These are phyloP conservation scores for Bipolaris cookei DNA, from an alignment of 2,329 filamentous ascomycete species.

Conservation along the genomic window DNA sequence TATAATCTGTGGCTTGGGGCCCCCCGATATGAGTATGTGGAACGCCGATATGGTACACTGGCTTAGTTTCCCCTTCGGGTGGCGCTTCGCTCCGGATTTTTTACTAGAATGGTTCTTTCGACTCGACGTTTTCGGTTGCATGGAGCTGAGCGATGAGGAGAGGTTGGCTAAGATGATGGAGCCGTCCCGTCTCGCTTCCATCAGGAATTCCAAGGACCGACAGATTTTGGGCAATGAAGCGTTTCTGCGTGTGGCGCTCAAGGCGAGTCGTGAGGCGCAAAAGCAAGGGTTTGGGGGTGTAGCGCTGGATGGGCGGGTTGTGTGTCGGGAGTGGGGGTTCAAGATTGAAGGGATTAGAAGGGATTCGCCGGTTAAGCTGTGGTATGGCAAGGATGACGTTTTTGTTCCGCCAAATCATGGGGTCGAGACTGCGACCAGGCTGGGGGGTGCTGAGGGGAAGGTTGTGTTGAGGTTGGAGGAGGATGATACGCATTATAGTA, in stretches of 20 bases:
- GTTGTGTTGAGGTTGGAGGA: conserved; percentile 37
- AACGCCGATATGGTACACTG: conserved; percentile 33
- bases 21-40: conserved; percentile 47
- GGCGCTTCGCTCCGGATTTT: conserved; percentile 28
- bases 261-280: conserved; percentile 32
- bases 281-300: conserved; percentile 41
- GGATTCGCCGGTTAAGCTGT: conserved; percentile 46
- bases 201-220: conserved; percentile 31
- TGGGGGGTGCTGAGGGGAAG: conserved; percentile 31
- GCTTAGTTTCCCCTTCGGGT: conserved; percentile 42
- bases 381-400: conserved; percentile 39
- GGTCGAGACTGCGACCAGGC: conserved; percentile 35
- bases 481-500: conserved; percentile 47
- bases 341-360: conserved; percentile 44
- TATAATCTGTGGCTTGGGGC: conserved; percentile 42
- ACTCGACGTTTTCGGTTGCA: conserved; percentile 26
- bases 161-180: conserved; percentile 16
- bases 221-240: conserved; percentile 31
- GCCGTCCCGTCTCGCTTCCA: background rate
- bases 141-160: conserved; percentile 46
- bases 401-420: conserved; percentile 47
- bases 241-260: conserved; percentile 27
- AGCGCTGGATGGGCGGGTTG: conserved; percentile 39
- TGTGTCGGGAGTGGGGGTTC: conserved; percentile 44
- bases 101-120: conserved; percentile 36